These are phyloP conservation scores for Gnomoniopsis smithogilvyi DNA, from an alignment of 2,329 filamentous ascomycete species.

Conservation along the genomic window DNA sequence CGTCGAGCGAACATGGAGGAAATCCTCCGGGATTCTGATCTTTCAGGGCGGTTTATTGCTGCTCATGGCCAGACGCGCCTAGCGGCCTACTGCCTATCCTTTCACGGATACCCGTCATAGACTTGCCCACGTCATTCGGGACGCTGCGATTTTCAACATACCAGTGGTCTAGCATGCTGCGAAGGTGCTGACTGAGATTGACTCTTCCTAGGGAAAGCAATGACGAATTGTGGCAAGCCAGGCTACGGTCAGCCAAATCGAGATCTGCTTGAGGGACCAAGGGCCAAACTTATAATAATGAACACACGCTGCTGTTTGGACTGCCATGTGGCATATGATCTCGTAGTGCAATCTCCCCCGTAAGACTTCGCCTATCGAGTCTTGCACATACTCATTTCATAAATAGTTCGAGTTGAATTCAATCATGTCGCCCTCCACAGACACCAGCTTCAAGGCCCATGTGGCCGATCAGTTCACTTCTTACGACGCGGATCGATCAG, in stretches of 20 bases:
- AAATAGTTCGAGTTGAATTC: not conserved
- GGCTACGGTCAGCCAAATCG: too few species aligned
- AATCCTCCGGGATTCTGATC: not conserved
- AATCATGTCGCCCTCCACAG: conserved; percentile 22
- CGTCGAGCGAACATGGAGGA: not conserved
- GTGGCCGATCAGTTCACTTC: conserved; percentile 33
- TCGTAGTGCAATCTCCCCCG: too few species aligned
- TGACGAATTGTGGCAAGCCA: too few species aligned
- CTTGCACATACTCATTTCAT: too few species aligned
- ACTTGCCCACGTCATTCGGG: conserved; percentile 2
- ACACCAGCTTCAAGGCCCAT: conserved; percentile 35
- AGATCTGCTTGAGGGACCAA: too few species aligned
- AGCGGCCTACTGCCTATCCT: not conserved
- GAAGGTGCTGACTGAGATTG: not conserved
- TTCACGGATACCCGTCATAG: conserved; percentile 1
- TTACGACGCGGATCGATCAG: conserved; percentile 38
- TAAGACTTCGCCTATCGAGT: too few species aligned
- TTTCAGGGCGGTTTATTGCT: not conserved
- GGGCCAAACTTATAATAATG: too few species aligned
- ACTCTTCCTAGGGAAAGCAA: too few species aligned
- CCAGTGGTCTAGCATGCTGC: not conserved
- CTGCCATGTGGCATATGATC: too few species aligned
- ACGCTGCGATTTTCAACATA: not conserved
- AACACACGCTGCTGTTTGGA: too few species aligned
- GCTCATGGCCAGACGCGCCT: not conserved